These are phyloP conservation scores for Rhodotorula taiwanensis DNA, from an alignment of 768 basidiomycete species.

Conservation along the genomic window DNA sequence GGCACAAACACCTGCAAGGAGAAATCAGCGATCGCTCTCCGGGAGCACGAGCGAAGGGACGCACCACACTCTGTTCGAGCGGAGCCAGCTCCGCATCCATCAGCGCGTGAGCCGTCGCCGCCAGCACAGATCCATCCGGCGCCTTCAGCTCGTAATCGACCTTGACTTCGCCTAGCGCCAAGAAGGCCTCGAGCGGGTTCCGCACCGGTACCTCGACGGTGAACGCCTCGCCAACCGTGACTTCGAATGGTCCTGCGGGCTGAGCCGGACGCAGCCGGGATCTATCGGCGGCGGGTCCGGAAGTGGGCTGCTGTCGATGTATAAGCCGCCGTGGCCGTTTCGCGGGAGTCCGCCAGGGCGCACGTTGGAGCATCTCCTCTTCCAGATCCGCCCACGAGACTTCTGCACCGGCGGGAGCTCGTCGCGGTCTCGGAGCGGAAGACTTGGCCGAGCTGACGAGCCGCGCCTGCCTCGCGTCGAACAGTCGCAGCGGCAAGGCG, in stretches of 20 bases:
- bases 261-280: too few relatives aligned
- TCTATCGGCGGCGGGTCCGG: too few relatives aligned
- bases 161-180: conserved; percentile 36
- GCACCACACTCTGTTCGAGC: conserved; percentile 12
- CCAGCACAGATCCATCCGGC: conserved; percentile 38
- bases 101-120: conserved; percentile 56
- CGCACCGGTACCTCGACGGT: conserved; percentile 42
- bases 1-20: conserved; percentile 23
- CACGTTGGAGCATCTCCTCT: conserved; percentile 56
- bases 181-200: conserved; percentile 45
- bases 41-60: neutral
- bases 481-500: conserved; percentile 62
- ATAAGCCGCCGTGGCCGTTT: too few relatives aligned
- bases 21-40: neutral
- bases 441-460: conserved; percentile 40
- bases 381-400: conserved; percentile 59
- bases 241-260: neutral
- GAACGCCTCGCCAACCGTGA: conserved; percentile 40
- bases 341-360: conserved; percentile 21
- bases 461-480: conserved; percentile 54
- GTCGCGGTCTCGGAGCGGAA: neutral
- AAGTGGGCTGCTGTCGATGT: neutral
- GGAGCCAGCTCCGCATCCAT: conserved; percentile 46
- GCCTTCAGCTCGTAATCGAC: conserved; percentile 24
- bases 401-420: neutral